Conservation (phyloP, 1,139 yeast species). For the Neolecta irregularis region DNA sequence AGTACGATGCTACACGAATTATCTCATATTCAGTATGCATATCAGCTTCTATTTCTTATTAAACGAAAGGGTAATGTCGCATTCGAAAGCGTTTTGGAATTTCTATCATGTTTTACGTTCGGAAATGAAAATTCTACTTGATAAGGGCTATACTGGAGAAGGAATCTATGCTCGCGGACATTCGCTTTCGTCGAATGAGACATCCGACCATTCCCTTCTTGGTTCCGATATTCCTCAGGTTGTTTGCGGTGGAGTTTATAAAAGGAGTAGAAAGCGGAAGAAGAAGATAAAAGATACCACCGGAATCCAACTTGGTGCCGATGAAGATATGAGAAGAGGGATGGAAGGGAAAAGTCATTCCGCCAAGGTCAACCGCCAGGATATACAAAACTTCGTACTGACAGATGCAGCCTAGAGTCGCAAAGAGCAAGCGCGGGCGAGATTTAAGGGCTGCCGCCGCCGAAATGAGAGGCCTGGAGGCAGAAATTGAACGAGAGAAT, state of each 20-base stretch:
- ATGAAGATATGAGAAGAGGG: slow-evolving; percentile 10
- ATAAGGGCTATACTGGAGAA: slow-evolving; percentile 8
- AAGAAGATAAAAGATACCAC: slow-evolving; percentile 12
- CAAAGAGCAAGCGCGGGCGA: slow-evolving; percentile 9
- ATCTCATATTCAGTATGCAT: slow-evolving; percentile 14
- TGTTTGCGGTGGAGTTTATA: slow-evolving; percentile 16
- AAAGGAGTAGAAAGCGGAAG: slow-evolving; percentile 10
- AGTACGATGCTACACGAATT: slow-evolving; percentile 17
- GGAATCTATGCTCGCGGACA: no score
- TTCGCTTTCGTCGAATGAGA: no score
- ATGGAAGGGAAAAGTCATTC: slow-evolving; percentile 15
- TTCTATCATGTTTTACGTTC: slow-evolving; percentile 3
- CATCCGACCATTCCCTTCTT: no score
- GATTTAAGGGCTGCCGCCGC: slow-evolving; percentile 10
- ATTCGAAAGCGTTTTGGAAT: slow-evolving; percentile 5
- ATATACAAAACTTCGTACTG: no score
- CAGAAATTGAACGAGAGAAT: no score
- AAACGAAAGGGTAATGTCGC: no score
- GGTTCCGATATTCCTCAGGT: slow-evolving; percentile 14
- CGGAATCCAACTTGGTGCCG: slow-evolving; percentile 15
- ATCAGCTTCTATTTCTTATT: no score
- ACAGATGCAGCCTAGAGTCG: slow-evolving; percentile 9
- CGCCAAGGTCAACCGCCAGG: no score
- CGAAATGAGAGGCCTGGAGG: no score
- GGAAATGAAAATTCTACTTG: slow-evolving; percentile 3